Percentiles rank a stretch among this genome's conserved stretches.
Evolutionary conservation across 306 rosid genomes (phyloP).

Genomic region (apple (Malus domestica)): DNA sequence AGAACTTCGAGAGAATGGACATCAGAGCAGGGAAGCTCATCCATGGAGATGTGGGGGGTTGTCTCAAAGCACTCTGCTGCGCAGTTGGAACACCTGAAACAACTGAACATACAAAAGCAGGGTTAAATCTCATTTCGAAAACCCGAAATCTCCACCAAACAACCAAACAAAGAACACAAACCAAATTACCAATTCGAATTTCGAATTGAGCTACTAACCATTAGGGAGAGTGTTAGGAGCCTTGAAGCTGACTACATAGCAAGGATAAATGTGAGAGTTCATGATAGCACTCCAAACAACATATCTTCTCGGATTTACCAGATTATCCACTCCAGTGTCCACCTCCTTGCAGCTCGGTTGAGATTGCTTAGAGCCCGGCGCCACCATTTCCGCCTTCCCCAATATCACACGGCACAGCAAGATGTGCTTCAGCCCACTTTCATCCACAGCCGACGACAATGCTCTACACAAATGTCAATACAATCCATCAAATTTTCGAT

Average conservation of each 20-base stretch:
- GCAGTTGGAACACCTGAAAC: constrained; percentile 26
- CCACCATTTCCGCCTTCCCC: constrained; percentile 41
- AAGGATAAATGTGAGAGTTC: constrained; percentile 46
- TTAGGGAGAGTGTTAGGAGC: constrained; percentile 4
- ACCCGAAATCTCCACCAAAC: neutral
- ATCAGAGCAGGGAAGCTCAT: constrained; percentile 35
- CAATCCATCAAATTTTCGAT: neutral
- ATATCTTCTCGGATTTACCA: constrained; percentile 23
- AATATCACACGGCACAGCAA: constrained; percentile 45
- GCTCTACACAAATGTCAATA: constrained; percentile 24
- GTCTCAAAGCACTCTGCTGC: neutral
- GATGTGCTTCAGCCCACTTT: constrained; percentile 38
- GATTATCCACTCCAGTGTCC: constrained; percentile 47
- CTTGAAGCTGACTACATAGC: constrained; percentile 39
- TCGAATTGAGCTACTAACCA: neutral
- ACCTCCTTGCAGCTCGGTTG: constrained; percentile 35
- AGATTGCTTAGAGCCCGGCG: constrained; percentile 33
- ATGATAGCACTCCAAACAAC: constrained; percentile 47
- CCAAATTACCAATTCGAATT: neutral
- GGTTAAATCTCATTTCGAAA: neutral
- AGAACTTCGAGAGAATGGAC: constrained; percentile 20
- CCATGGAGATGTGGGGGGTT: constrained; percentile 15
- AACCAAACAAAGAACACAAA: neutral
- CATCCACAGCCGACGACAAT: constrained; percentile 23
- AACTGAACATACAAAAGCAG: neutral